Base-by-base conservation (phyloP, 345 rosid species). In the Brassica napus region DNA sequence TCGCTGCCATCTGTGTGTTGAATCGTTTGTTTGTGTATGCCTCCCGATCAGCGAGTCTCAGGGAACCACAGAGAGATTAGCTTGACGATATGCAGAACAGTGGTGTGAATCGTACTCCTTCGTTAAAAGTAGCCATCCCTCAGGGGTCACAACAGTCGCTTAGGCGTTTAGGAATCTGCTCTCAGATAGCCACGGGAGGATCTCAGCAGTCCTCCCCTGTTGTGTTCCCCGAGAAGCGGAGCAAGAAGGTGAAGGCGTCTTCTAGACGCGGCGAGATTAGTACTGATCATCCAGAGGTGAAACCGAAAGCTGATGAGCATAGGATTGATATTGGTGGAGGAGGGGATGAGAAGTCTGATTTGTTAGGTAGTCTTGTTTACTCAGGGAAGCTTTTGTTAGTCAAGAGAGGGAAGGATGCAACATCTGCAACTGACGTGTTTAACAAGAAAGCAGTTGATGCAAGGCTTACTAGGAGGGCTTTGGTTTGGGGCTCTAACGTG, bases 311-410 rank as follows among this genome's bases (percentile, higher is more conserved):
- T 60, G 89, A 86, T 21, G 95, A 95, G 74, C 91, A 82, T 68
- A 61, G 89, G 75, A 88, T 95, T 64, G 98, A 93, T 81, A 86
- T 91, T 5, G 91, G 83, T 10, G 94, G 87, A 64, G 97, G 93
- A 5, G 97, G 93, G 3, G 97, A 95, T 77, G 99, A 95, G 79
- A 95, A 90, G 75, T 90, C 91, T 14, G 92, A 91, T 90, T 86
- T 95, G 81, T 84, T 95, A 75, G 97, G 97, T 15, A 89, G 79
- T 82, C 84, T 85, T 73, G 89, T 93, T 69, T 86, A 85, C 81
- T 80, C 93, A 0, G 98, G 98, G 32, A 90, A 89, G 85, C 94
- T 95, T 52, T 63, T 84, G 59, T 85, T 89, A 80, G 97, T 88
- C 70, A 91, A 91, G 85, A 89, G 89, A 76, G 86, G 85, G 57